Conservation (phyloP, 371 early-diverging fungal species). For the Mortierella sp. region DNA sequence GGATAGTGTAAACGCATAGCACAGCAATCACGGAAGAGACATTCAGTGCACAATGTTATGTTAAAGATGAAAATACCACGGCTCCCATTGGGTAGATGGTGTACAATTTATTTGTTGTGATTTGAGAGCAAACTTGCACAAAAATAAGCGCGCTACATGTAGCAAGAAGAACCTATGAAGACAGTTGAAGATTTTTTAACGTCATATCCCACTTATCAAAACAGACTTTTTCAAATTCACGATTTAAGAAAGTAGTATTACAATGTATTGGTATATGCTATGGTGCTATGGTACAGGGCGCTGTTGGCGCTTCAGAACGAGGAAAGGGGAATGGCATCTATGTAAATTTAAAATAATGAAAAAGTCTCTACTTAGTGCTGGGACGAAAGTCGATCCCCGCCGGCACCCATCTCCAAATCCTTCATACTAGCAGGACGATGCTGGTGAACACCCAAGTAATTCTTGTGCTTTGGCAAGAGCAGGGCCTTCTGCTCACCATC, state of each 20-base stretch:
- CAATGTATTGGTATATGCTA: constrained; percentile 7
- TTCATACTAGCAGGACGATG: constrained; percentile 18
- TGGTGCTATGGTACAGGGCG: background rate
- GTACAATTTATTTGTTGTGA: too few species aligned
- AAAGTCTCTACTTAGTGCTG: constrained; percentile 8
- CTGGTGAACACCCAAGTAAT: constrained; percentile 9
- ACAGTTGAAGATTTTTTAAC: too few species aligned
- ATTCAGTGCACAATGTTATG: too few species aligned
- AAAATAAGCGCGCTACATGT: too few species aligned
- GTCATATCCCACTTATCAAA: too few species aligned
- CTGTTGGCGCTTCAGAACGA: background rate
- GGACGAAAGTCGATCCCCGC: background rate
- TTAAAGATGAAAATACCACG: background rate
- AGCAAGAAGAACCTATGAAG: too few species aligned
- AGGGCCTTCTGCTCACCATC: constrained; percentile 8
- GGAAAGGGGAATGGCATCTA: constrained; percentile 1
- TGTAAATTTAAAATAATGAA: background rate
- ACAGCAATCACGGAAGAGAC: background rate
- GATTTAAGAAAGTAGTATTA: background rate
- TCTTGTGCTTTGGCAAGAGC: constrained; percentile 8
- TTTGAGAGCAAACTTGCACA: background rate
- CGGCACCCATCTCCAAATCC: constrained; percentile 14
- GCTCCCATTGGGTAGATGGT: too few species aligned
- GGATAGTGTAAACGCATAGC: background rate
- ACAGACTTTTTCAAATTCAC: background rate